These are phyloP conservation scores for Microsporum canis DNA, from an alignment of 2,329 filamentous ascomycete genomes.

Conservation along the genomic window DNA sequence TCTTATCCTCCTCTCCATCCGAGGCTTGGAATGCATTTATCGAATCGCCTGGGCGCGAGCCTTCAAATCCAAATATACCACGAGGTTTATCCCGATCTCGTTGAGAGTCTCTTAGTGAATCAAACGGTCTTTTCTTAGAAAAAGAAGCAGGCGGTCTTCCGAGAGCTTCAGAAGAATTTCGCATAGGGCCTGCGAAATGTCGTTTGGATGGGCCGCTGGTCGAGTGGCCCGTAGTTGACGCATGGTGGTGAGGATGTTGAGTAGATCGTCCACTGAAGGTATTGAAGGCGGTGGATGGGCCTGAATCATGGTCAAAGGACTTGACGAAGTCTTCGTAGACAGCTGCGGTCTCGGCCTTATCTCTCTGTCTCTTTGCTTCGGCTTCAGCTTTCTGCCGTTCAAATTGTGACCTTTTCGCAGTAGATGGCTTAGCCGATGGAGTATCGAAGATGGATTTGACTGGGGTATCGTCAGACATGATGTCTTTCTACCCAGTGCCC, in stretches of 20 bases:
- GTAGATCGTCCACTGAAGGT: slow-evolving; percentile 7
- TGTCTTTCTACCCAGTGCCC: not conserved
- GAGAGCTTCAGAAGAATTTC: slow-evolving; percentile 40
- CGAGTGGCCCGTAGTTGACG: slow-evolving; percentile 24
- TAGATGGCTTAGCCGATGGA: not conserved
- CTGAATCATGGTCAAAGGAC: slow-evolving; percentile 43
- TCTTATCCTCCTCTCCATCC: slow-evolving; percentile 35
- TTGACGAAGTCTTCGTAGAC: slow-evolving; percentile 82
- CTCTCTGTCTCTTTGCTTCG: slow-evolving; percentile 73
- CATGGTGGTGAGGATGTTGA: slow-evolving; percentile 19
- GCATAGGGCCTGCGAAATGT: slow-evolving; percentile 46
- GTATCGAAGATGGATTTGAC: slow-evolving; percentile 1
- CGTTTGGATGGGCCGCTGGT: slow-evolving; percentile 39
- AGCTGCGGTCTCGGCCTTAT: slow-evolving; percentile 76
- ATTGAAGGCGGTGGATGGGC: slow-evolving; percentile 13
- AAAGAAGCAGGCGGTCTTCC: slow-evolving; percentile 32
- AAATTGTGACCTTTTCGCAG: slow-evolving; percentile 65
- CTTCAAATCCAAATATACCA: slow-evolving; percentile 33
- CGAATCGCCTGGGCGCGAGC: slow-evolving; percentile 23
- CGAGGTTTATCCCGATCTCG: slow-evolving; percentile 30
- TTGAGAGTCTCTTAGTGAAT: slow-evolving; percentile 28
- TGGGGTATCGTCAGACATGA: not conserved
- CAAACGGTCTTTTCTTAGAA: slow-evolving; percentile 35
- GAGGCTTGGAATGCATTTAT: slow-evolving; percentile 32
- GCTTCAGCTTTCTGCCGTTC: slow-evolving; percentile 81